Evolutionary conservation across 257 asterid genomes (phyloP), one percentile per base, ranked within the genome.

Genomic region (Cruciata laevipes): DNA sequence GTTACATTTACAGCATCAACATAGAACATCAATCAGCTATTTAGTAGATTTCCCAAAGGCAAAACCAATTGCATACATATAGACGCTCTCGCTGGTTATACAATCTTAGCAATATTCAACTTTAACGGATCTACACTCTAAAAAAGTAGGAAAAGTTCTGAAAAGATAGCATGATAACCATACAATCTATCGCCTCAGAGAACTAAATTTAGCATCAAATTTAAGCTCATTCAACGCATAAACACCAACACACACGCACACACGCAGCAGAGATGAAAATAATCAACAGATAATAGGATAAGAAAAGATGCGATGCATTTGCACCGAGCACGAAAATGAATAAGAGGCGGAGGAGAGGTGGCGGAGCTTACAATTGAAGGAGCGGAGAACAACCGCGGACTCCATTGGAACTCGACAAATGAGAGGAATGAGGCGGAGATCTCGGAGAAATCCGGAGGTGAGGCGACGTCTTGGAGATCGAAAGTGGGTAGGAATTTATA

Each of bases 381-480:
- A 77, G 78, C 95, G 91, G 81, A 83, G 87, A 83, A 77, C 89
- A 42, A 85, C 85, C 67, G 87, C 83, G 76, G 96, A 84, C 70
- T 87, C 95, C 97, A 90, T 90, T 7, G 40, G 80, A 67, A n/a
- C 51, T 62, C 51, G 66, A 35, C 66, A 14, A 14, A 33, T 62
- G 66, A 62, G 66, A 73, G 63, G 72, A 52, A 47, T 47, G 76
- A 56, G 52, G 73, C 59, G 73, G 70, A 55, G 80, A 75, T 79
- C 59, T 68, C 68, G 35, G 69, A 66, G 58, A 30, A 62, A 35
- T 24, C 42, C 60, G 44, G 47, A 60, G 65, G 17, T 3, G 12
- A 49, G 62, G 21, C 47, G 6, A 69, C 35, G 21, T 14, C 18
- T 14, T 17, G 30, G 27, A 60, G 63, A 25, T 10, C 49, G 21